Evolutionary conservation across 768 basidiomycete species (phyloP).

Genomic region (Coprinellus micaceus): DNA sequence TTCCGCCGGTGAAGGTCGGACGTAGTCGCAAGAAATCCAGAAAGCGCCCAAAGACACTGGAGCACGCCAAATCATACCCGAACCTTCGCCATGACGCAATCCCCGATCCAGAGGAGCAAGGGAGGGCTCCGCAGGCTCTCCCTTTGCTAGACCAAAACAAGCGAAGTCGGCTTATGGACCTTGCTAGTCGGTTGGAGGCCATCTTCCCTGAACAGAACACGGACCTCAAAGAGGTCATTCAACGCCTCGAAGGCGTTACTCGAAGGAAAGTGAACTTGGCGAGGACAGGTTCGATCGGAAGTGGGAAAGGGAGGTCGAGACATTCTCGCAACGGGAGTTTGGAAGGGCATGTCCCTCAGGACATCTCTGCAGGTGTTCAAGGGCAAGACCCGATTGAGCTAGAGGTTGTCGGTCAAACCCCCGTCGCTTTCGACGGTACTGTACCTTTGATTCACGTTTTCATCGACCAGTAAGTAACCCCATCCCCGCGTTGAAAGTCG

Average conservation of each 20-base stretch:
- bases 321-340: conserved; percentile 4
- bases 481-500: conserved; percentile 5
- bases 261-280: conserved; percentile 4
- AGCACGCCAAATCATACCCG: conserved; percentile 15
- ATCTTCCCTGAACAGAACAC: conserved; percentile 51
- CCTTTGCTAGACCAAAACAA: conserved; percentile 18
- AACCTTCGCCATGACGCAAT: conserved; percentile 2
- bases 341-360: not conserved
- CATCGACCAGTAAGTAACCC: conserved; percentile 54
- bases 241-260: conserved; percentile 16
- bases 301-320: conserved; percentile 12
- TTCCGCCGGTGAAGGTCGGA: not conserved
- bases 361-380: conserved; percentile 2
- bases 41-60: conserved; percentile 6
- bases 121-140: not conserved
- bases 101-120: conserved; percentile 1
- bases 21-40: conserved; percentile 7
- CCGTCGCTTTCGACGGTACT: conserved; percentile 25
- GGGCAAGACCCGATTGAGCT: conserved; percentile 28
- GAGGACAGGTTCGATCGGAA: not conserved
- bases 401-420: conserved; percentile 30
- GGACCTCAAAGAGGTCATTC: conserved; percentile 24
- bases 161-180: conserved; percentile 44
- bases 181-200: conserved; percentile 54
- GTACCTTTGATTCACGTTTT: conserved; percentile 44